Evolutionary conservation across 177 flowering plant genomes (phyloP).

Genomic region (Tripterygium wilfordii): DNA sequence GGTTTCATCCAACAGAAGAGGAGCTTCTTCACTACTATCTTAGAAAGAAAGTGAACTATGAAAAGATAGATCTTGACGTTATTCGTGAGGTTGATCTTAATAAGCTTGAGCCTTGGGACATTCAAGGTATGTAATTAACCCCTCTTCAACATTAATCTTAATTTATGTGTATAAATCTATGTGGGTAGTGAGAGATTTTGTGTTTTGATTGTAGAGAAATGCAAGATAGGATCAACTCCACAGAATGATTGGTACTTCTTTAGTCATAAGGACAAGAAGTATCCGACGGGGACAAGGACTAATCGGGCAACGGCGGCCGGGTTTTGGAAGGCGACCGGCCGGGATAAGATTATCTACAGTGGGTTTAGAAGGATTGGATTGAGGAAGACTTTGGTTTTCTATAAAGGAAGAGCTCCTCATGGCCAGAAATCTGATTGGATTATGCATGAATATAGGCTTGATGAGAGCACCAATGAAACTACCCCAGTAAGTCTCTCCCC

Average conservation of each 20-base stretch:
- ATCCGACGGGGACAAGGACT: constrained; percentile 89
- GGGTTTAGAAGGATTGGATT: constrained; percentile 71
- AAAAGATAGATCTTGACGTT: constrained; percentile 65
- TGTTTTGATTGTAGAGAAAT: constrained; percentile 66
- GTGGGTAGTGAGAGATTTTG: too few species aligned
- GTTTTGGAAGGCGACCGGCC: constrained; percentile 98
- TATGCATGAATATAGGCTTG: constrained; percentile 94
- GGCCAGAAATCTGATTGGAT: constrained; percentile 99
- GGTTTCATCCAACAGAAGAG: constrained; percentile 95
- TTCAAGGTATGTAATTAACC: constrained; percentile 75
- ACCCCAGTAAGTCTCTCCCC: constrained; percentile 28
- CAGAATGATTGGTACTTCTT: constrained; percentile 98
- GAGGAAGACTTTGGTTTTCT: constrained; percentile 91
- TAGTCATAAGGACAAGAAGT: constrained; percentile 97
- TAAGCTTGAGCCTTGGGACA: constrained; percentile 93
- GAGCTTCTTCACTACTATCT: constrained; percentile 93
- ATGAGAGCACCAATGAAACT: constrained; percentile 38
- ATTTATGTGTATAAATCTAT: too few species aligned
- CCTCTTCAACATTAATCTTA: too few species aligned
- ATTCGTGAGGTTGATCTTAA: constrained; percentile 90
- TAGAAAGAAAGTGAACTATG: constrained; percentile 67
- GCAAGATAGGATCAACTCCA: constrained; percentile 81
- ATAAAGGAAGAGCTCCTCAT: constrained; percentile 89
- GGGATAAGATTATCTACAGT: constrained; percentile 81
- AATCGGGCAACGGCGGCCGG: constrained; percentile 93